These are phyloP conservation scores for Musa troglodytarum DNA, from an alignment of 176 grass and related monocot genomes.

Conservation along the genomic window DNA sequence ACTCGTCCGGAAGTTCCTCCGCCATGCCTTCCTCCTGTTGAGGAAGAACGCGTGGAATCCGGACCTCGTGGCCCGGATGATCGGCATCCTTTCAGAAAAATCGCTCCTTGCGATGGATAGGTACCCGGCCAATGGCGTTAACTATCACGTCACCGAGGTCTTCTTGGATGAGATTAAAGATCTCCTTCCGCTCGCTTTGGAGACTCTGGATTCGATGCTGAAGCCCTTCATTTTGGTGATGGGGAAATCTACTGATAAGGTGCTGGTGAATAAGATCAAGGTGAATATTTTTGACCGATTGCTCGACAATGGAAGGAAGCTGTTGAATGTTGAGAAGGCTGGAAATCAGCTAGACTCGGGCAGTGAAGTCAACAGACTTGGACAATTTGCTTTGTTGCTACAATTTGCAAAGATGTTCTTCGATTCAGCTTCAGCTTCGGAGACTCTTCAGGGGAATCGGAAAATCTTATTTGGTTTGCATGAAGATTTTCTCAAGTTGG, in stretches of 20 bases:
- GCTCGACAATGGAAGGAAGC: slow-evolving; percentile 30
- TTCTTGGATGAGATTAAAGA: slow-evolving; percentile 71
- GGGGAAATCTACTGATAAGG: slow-evolving; percentile 49
- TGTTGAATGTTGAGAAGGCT: slow-evolving; percentile 41
- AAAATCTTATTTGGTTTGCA: slow-evolving; percentile 56
- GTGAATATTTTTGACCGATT: slow-evolving; percentile 52
- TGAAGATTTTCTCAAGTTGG: slow-evolving; percentile 64
- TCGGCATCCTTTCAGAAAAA: slow-evolving; percentile 37
- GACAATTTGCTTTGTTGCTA: slow-evolving; percentile 46
- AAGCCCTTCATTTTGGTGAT: slow-evolving; percentile 58
- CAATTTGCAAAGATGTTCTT: slow-evolving; percentile 54
- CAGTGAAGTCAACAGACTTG: slow-evolving; percentile 53
- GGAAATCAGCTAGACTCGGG: slow-evolving; percentile 41
- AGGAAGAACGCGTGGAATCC: slow-evolving; percentile 37
- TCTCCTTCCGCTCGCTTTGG: slow-evolving; percentile 40
- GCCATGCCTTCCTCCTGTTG: slow-evolving; percentile 61
- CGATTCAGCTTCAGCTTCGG: slow-evolving; percentile 42
- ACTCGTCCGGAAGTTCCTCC: slow-evolving; percentile 63
- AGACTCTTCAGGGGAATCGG: slow-evolving; percentile 60
- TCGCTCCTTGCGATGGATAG: slow-evolving; percentile 30
- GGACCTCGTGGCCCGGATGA: slow-evolving; percentile 22
- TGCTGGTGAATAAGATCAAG: slow-evolving; percentile 68
- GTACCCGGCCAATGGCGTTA: slow-evolving; percentile 23
- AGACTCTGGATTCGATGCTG: slow-evolving; percentile 35
- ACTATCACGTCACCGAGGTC: slow-evolving; percentile 66